phyloP scores from a whole-genome alignment of 306 rosid species.

The Cercis canadensis region DNA sequence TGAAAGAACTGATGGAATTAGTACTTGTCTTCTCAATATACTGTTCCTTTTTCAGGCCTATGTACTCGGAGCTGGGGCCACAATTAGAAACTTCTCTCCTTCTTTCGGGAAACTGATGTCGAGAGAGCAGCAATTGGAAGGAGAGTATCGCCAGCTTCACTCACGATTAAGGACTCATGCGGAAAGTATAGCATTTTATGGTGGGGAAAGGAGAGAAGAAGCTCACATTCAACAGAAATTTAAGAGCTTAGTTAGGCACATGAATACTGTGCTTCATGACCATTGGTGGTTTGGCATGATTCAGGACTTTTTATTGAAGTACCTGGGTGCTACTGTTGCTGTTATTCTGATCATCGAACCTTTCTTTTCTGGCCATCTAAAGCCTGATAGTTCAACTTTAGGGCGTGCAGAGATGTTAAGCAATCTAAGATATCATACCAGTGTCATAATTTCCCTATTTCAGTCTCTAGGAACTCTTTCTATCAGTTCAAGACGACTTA shows the following conservation, averaged over 20 bases:
- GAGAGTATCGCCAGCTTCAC: slow-evolving; percentile 95
- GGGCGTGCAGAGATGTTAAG: slow-evolving; percentile 99
- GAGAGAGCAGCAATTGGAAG: slow-evolving; percentile 92
- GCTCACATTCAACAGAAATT: slow-evolving; percentile 86
- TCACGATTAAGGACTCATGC: slow-evolving; percentile 96
- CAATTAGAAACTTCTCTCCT: slow-evolving; percentile 88
- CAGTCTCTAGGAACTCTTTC: slow-evolving; percentile 97
- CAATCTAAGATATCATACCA: slow-evolving; percentile 98
- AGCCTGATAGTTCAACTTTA: slow-evolving; percentile 94
- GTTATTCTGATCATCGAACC: slow-evolving; percentile 96
- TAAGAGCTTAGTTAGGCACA: slow-evolving; percentile 64
- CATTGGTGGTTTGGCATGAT: slow-evolving; percentile 99
- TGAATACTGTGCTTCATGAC: slow-evolving; percentile 76
- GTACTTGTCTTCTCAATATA: slow-evolving; percentile 40
- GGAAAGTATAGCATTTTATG: slow-evolving; percentile 96
- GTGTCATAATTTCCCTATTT: slow-evolving; percentile 91
- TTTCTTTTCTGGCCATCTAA: slow-evolving; percentile 90
- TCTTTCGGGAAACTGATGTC: slow-evolving; percentile 96
- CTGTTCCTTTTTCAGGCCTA: slow-evolving; percentile 72
- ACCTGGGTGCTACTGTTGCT: slow-evolving; percentile 98
- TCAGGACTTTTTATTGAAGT: slow-evolving; percentile 91
- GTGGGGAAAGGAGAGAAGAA: slow-evolving; percentile 94
- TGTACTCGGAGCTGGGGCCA: slow-evolving; percentile 85
- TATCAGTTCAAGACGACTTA: slow-evolving; percentile 87
- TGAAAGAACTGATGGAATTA: slow-evolving; percentile 30